Conservation (phyloP, 2,329 filamentous ascomycete species). For the Colletotrichum liaoningense region DNA sequence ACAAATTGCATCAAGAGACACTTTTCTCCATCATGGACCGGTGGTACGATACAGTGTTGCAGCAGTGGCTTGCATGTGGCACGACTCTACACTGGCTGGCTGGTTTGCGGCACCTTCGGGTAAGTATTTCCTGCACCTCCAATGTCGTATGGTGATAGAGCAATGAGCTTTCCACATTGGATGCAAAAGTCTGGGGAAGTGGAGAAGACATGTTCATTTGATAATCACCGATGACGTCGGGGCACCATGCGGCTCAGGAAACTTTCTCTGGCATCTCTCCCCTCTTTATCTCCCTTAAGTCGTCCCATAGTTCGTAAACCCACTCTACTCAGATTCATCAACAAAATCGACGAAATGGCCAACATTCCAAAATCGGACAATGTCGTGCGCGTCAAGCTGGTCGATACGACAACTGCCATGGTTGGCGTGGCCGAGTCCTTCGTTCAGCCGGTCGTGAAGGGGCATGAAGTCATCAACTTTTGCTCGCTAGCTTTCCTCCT, state of each 20-base stretch:
- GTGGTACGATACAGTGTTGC: neutral
- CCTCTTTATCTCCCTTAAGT: neutral
- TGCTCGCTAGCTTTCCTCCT: conserved; percentile 36
- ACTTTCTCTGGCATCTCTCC: neutral
- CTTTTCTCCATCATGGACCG: neutral
- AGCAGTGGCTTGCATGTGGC: neutral
- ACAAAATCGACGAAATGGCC: neutral
- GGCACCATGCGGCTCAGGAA: neutral
- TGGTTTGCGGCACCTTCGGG: neutral
- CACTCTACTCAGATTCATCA: neutral
- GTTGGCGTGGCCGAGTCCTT: conserved; percentile 32
- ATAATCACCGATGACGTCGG: conserved; percentile 20
- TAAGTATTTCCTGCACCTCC: conserved; percentile 9
- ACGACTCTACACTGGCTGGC: neutral
- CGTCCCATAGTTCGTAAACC: neutral
- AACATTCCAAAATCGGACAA: conserved; percentile 28
- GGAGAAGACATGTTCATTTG: conserved; percentile 12
- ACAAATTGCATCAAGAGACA: neutral
- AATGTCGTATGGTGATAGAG: neutral
- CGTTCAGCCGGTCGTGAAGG: conserved; percentile 31
- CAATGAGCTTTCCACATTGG: neutral
- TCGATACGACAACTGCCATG: conserved; percentile 35
- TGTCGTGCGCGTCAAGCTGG: conserved; percentile 34
- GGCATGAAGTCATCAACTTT: conserved; percentile 38
- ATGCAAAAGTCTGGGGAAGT: conserved; percentile 2